Conservation (phyloP, 805 yeast species). For the Wickerhamiella siamensis region DNA sequence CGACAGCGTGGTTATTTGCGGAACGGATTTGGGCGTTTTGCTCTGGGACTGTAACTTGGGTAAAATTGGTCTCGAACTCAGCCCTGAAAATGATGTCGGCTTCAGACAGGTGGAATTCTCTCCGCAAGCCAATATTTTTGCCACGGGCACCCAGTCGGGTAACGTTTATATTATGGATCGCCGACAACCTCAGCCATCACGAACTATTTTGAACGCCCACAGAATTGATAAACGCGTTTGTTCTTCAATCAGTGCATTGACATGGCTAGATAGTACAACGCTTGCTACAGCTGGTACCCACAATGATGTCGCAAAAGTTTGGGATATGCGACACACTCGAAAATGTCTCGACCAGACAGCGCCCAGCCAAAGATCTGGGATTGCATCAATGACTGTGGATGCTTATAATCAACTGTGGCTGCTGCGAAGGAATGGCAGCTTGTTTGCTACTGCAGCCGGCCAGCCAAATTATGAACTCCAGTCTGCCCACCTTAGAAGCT, state of each 20-base stretch:
- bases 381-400: conserved; percentile 13
- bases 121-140: not conserved
- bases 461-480: conserved; percentile 3
- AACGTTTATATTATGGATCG: not conserved
- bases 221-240: not conserved
- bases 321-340: conserved; percentile 19
- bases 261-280: conserved; percentile 13
- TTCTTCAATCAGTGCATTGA: conserved; percentile 11
- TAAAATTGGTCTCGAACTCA: not conserved
- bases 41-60: not conserved
- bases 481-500: conserved; percentile 9
- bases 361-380: conserved; percentile 8
- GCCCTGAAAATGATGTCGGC: not conserved
- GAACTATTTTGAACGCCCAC: not conserved
- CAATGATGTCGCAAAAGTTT: conserved; percentile 15
- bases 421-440: conserved; percentile 9
- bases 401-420: conserved; percentile 16
- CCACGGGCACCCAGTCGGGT: not conserved
- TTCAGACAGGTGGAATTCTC: not conserved
- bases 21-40: not conserved
- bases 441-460: conserved; percentile 7
- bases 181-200: not conserved
- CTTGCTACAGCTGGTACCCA: conserved; percentile 14
- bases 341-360: conserved; percentile 3
- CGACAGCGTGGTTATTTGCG: not conserved